Conservation (phyloP, 192 early-diverging fungal species). For the Coemansia reversa region DNA sequence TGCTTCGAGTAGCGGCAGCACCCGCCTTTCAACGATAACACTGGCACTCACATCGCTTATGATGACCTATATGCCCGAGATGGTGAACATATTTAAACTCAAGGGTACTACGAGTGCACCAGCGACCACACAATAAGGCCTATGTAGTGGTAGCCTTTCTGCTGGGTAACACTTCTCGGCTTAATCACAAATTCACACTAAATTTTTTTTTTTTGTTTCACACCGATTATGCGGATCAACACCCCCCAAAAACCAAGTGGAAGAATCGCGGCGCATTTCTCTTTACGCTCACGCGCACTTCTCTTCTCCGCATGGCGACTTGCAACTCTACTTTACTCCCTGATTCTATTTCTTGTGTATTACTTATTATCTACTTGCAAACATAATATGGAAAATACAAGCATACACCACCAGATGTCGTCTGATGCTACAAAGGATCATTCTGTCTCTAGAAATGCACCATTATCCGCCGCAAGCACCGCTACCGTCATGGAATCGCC, state of each 20-base stretch:
- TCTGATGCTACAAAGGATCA: background rate
- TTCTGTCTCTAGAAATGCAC: background rate
- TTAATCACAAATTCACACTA: no score
- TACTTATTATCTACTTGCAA: background rate
- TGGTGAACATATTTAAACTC: slow-evolving; percentile 19
- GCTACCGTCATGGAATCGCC: slow-evolving; percentile 35
- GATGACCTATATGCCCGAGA: slow-evolving; percentile 48
- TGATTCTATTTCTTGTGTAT: background rate
- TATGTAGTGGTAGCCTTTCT: no score
- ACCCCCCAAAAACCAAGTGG: no score
- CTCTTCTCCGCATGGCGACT: no score
- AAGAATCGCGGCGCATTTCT: no score
- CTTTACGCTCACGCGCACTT: no score
- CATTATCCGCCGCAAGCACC: slow-evolving; percentile 16
- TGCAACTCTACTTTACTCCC: no score
- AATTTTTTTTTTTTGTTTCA: no score
- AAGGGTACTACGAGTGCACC: no score
- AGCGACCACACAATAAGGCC: no score
- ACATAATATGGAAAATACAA: slow-evolving; percentile 8
- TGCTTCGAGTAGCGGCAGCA: slow-evolving; percentile 28
- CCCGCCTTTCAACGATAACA: slow-evolving; percentile 42
- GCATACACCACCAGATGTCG: slow-evolving; percentile 8
- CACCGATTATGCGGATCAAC: no score
- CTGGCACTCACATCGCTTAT: slow-evolving; percentile 38
- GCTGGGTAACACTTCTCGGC: no score